These are phyloP conservation scores for Lactarius sanguifluus DNA, from an alignment of 768 basidiomycete genomes.

Conservation along the genomic window DNA sequence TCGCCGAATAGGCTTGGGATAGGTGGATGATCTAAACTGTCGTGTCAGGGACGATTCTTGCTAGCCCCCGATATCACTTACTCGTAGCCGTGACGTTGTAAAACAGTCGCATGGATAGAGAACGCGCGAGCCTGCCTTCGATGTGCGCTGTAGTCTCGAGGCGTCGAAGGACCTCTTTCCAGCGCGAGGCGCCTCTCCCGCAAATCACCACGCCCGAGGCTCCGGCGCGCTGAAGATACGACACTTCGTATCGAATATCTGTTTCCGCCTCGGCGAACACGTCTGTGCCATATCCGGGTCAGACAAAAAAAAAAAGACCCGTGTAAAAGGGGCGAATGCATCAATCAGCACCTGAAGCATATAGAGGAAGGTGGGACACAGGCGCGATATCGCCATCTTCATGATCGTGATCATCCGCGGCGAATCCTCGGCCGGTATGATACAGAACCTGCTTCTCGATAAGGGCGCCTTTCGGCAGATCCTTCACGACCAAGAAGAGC, in stretches of 20 bases:
- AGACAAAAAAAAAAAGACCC: not conserved
- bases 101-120: slow-evolving; percentile 50
- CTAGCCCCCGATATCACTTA: slow-evolving; percentile 24
- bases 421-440: slow-evolving; percentile 62
- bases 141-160: slow-evolving; percentile 29
- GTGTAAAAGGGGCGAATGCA: not conserved
- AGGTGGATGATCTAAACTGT: slow-evolving; percentile 10
- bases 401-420: slow-evolving; percentile 47
- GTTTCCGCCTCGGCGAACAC: slow-evolving; percentile 5
- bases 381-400: slow-evolving; percentile 48
- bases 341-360: slow-evolving; percentile 42
- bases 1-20: slow-evolving; percentile 15
- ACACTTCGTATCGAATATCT: slow-evolving; percentile 18
- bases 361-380: slow-evolving; percentile 40
- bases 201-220: slow-evolving; percentile 28
- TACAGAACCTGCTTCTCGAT: slow-evolving; percentile 75
- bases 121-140: slow-evolving; percentile 27
- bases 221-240: slow-evolving; percentile 7
- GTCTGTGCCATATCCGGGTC: slow-evolving; percentile 10
- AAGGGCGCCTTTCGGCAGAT: slow-evolving; percentile 68
- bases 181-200: slow-evolving; percentile 18
- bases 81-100: slow-evolving; percentile 32
- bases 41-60: not conserved
- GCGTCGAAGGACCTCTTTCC: slow-evolving; percentile 15
- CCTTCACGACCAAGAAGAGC: slow-evolving; percentile 60